phyloP scores from a whole-genome alignment of 495 filamentous ascomycete genomes.

The Parmelia sp. region DNA sequence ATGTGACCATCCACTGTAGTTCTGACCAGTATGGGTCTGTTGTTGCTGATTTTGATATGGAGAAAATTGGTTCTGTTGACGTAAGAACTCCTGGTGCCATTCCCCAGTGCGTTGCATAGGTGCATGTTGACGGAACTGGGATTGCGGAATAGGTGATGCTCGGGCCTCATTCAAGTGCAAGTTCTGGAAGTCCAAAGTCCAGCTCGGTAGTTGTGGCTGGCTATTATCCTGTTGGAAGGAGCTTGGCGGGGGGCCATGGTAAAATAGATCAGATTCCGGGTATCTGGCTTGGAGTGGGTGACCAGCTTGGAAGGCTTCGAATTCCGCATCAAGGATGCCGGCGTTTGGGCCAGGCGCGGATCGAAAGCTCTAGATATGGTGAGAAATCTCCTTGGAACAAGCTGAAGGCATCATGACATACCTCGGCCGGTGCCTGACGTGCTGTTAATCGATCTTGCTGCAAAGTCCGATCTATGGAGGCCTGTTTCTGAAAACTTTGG shows the following conservation, averaged over 20 bases:
- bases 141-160: constrained; percentile 32
- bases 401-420: constrained; percentile 29
- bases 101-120: constrained; percentile 31
- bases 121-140: constrained; percentile 31
- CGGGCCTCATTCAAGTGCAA: constrained; percentile 38
- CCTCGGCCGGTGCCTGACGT: constrained; percentile 50
- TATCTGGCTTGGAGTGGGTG: constrained; percentile 32
- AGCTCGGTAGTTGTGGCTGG: constrained; percentile 29
- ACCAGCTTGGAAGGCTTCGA: constrained; percentile 64
- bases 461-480: constrained; percentile 65
- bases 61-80: constrained; percentile 36
- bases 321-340: constrained; percentile 58
- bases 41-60: constrained; percentile 29
- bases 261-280: constrained; percentile 16
- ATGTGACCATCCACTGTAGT: constrained; percentile 12
- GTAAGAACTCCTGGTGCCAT: constrained; percentile 53
- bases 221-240: constrained; percentile 22
- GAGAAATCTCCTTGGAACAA: constrained; percentile 25
- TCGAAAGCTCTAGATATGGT: constrained; percentile 51
- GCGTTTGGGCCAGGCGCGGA: constrained; percentile 47
- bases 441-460: constrained; percentile 73
- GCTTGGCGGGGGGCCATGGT: constrained; percentile 19
- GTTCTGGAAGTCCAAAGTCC: constrained; percentile 48
- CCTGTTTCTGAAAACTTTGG: constrained; percentile 77
- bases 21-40: constrained; percentile 1